phyloP scores from a whole-genome alignment of 257 asterid species.

The Agastache rugosa region DNA sequence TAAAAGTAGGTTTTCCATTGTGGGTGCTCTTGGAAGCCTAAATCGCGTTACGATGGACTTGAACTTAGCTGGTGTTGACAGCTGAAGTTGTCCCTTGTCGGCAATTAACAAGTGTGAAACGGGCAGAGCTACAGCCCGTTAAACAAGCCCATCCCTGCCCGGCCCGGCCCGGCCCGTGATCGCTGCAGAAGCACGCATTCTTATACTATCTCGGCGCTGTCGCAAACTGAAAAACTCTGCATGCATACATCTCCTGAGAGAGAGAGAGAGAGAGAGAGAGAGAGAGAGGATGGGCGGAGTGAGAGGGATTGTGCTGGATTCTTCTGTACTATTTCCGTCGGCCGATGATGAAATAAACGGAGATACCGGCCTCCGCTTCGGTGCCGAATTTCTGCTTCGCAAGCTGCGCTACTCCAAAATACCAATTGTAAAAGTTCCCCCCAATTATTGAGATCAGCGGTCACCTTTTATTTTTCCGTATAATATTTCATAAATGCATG shows the following conservation, averaged over 20 bases:
- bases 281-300: slow-evolving; percentile 56
- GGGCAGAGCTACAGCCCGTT: not conserved
- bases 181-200: slow-evolving; percentile 36
- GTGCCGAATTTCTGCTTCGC: slow-evolving; percentile 68
- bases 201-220: not conserved
- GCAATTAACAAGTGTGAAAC: not conserved
- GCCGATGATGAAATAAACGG: slow-evolving; percentile 39
- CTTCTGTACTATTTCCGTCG: slow-evolving; percentile 53
- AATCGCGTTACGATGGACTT: too few species aligned
- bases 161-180: not conserved
- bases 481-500: slow-evolving; percentile 15
- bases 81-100: too few species aligned
- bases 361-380: slow-evolving; percentile 42
- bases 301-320: slow-evolving; percentile 66
- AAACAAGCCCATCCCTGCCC: too few species aligned
- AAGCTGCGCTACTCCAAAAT: slow-evolving; percentile 74
- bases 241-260: slow-evolving; percentile 23
- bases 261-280: not conserved
- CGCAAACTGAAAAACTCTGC: slow-evolving; percentile 15
- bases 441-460: not conserved
- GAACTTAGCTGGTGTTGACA: too few species aligned
- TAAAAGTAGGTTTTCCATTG: too few species aligned
- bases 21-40: too few species aligned
- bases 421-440: slow-evolving; percentile 45
- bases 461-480: not conserved